These are phyloP conservation scores for Secale cereale DNA, from an alignment of 176 grass and related monocot genomes.

Conservation along the genomic window DNA sequence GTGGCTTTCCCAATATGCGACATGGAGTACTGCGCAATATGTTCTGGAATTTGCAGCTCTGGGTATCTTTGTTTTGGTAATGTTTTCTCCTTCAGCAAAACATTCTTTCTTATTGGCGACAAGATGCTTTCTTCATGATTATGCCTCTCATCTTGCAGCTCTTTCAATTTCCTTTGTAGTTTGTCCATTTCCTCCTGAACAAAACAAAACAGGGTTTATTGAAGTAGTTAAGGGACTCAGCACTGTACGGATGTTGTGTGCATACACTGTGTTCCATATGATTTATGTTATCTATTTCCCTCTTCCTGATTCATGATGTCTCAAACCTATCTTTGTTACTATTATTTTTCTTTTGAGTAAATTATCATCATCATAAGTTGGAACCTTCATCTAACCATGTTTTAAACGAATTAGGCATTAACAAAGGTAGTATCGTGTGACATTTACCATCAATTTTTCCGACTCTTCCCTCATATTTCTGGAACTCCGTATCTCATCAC, in stretches of 20 bases:
- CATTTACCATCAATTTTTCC: conserved; percentile 46
- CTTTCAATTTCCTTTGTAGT: conserved; percentile 40
- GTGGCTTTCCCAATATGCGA: conserved; percentile 24
- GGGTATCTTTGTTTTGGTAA: conserved; percentile 16
- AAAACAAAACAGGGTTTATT: neutral
- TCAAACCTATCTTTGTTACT: neutral
- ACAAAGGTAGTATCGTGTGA: neutral
- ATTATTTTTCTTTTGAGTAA: neutral
- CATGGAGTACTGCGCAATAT: conserved; percentile 21
- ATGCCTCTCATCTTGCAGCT: conserved; percentile 14
- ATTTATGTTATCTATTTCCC: conserved; percentile 16
- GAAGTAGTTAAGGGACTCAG: neutral
- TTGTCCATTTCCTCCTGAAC: conserved; percentile 33
- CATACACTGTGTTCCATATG: neutral
- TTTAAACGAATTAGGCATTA: neutral
- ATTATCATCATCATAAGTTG: neutral
- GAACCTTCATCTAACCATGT: neutral
- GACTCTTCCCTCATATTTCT: conserved; percentile 17
- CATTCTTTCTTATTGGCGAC: conserved; percentile 22
- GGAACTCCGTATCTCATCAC: conserved; percentile 25
- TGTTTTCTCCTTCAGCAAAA: neutral
- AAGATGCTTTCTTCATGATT: conserved; percentile 19
- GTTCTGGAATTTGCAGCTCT: conserved; percentile 29
- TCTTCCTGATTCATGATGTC: neutral
- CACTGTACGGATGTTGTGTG: neutral